Evolutionary conservation across 768 basidiomycete genomes (phyloP).

Genomic region (Crucibulum laeve): DNA sequence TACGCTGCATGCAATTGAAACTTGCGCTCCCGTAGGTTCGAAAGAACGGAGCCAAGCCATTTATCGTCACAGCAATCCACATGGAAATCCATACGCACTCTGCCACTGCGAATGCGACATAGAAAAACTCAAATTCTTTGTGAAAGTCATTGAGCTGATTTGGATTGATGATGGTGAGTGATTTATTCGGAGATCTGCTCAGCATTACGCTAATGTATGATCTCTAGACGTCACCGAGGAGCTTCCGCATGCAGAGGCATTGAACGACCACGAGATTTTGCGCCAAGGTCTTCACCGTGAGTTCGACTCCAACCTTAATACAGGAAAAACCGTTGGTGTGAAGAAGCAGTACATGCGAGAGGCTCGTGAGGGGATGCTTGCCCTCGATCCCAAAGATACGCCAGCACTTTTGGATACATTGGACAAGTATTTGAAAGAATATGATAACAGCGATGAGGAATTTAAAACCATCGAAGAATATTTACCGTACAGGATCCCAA

Average conservation of each 20-base stretch:
- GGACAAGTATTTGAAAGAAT: constrained; percentile 9
- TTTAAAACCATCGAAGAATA: constrained; percentile 16
- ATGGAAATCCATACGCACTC: constrained; percentile 14
- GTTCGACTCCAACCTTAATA: constrained; percentile 10
- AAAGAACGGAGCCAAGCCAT: constrained; percentile 11
- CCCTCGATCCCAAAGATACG: constrained; percentile 9
- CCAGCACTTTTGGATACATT: constrained; percentile 10
- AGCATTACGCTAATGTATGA: neutral
- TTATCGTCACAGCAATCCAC: constrained; percentile 15
- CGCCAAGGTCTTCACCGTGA: constrained; percentile 10
- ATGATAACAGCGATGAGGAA: constrained; percentile 8
- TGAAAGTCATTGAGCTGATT: constrained; percentile 16
- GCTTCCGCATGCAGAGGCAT: constrained; percentile 13
- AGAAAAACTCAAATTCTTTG: constrained; percentile 15
- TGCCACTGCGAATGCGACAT: constrained; percentile 13
- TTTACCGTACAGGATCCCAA: constrained; percentile 13
- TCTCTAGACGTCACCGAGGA: constrained; percentile 17
- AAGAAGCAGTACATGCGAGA: constrained; percentile 13
- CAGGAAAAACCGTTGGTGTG: constrained; percentile 10
- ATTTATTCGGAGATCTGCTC: neutral
- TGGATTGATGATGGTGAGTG: constrained; percentile 19
- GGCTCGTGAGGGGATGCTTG: constrained; percentile 11
- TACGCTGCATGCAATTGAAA: constrained; percentile 11
- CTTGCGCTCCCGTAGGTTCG: constrained; percentile 7
- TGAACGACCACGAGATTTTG: constrained; percentile 12